Percentiles rank a stretch among this genome's conserved stretches.
phyloP scores from a whole-genome alignment of 2,329 filamentous ascomycete genomes.

The Trichoderma endophyticum region DNA sequence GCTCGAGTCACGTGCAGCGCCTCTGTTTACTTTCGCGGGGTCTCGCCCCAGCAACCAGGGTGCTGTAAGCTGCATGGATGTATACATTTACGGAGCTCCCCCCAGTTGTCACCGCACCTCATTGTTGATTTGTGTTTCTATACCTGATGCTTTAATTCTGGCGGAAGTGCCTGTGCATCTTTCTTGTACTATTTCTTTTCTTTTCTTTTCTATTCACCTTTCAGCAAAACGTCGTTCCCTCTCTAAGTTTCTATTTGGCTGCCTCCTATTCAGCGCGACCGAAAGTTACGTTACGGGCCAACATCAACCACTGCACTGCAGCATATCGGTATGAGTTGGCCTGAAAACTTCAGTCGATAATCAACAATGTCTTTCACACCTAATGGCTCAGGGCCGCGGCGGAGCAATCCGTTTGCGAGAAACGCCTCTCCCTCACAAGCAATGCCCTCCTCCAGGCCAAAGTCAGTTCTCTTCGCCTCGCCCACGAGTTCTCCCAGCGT shows the following conservation, averaged over 20 bases:
- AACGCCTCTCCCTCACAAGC: slow-evolving; percentile 65
- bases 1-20: slow-evolving; percentile 6
- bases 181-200: slow-evolving; percentile 24
- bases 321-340: slow-evolving; percentile 24
- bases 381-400: slow-evolving; percentile 57
- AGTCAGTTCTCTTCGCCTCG: slow-evolving; percentile 67
- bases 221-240: neutral
- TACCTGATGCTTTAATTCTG: slow-evolving; percentile 25
- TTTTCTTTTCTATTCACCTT: slow-evolving; percentile 15
- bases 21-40: slow-evolving; percentile 21
- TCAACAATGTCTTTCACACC: slow-evolving; percentile 36
- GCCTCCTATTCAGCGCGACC: neutral
- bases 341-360: slow-evolving; percentile 22
- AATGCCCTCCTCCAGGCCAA: slow-evolving; percentile 58
- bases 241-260: neutral
- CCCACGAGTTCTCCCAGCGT: slow-evolving; percentile 1
- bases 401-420: slow-evolving; percentile 76
- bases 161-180: slow-evolving; percentile 26
- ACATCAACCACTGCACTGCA: slow-evolving; percentile 6
- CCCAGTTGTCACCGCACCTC: slow-evolving; percentile 11
- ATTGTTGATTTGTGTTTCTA: slow-evolving; percentile 26
- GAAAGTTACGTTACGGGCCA: neutral
- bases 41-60: slow-evolving; percentile 29
- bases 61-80: slow-evolving; percentile 18
- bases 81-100: slow-evolving; percentile 23